Conservation (phyloP, 2,329 filamentous ascomycete species). For the Pseudocercospora fijiensis region DNA sequence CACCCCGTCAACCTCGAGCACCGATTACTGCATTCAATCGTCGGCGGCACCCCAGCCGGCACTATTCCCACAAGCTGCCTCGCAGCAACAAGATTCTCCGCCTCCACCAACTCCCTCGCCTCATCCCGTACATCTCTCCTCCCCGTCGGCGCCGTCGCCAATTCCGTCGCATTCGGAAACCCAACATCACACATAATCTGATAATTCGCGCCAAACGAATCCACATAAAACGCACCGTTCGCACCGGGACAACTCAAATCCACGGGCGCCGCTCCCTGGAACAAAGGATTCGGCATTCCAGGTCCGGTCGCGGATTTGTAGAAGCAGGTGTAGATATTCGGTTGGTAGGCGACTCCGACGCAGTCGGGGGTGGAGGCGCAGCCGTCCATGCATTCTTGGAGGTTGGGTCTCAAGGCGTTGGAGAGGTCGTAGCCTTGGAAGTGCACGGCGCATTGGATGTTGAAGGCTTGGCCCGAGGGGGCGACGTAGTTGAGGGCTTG, state of each 20-base stretch:
- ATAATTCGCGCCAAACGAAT: constrained; percentile 29
- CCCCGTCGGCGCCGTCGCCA: not conserved
- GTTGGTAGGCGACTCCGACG: constrained; percentile 21
- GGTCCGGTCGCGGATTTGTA: constrained; percentile 24
- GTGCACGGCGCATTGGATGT: constrained; percentile 27
- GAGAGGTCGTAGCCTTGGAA: constrained; percentile 21
- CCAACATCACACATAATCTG: constrained; percentile 32
- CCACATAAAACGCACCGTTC: constrained; percentile 26
- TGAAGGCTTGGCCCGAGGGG: constrained; percentile 26
- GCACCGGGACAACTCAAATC: constrained; percentile 30
- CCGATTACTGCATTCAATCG: constrained; percentile 25
- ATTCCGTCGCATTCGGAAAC: constrained; percentile 22
- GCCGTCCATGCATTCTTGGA: constrained; percentile 29
- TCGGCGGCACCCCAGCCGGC: not conserved
- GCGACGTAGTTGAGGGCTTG: constrained; percentile 30
- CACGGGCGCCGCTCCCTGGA: constrained; percentile 19
- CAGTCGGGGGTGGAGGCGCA: constrained; percentile 27
- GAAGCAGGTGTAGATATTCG: constrained; percentile 20
- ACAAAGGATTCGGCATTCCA: not conserved
- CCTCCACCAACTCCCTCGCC: not conserved
- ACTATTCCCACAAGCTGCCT: not conserved
- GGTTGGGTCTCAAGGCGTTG: constrained; percentile 17
- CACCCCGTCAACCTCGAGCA: constrained; percentile 24
- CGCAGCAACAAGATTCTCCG: not conserved
- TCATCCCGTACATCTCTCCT: not conserved